Percentiles rank a stretch among this genome's conserved stretches.
Conservation (phyloP, 2,329 filamentous ascomycete species). For the Fusarium neocosmosporiellum region DNA sequence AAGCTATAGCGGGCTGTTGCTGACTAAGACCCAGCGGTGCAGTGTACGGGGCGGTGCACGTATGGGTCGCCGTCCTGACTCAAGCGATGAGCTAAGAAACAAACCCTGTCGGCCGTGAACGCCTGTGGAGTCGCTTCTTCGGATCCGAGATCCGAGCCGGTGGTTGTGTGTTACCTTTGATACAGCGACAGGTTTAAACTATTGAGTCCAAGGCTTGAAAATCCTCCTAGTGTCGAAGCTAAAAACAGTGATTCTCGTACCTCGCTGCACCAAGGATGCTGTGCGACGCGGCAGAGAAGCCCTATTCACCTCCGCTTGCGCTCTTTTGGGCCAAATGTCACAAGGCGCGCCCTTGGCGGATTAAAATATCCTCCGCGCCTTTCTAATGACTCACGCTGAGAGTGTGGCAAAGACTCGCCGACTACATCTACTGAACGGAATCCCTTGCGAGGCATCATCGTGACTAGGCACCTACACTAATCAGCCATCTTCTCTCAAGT, state of each 20-base stretch:
- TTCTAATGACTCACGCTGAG: background rate
- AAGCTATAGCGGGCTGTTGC: no score
- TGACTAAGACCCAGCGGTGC: no score
- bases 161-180: background rate
- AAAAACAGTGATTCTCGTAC: background rate
- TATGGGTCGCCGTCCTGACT: no score
- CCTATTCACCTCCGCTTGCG: background rate
- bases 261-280: background rate
- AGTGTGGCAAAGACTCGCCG: background rate
- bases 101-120: no score
- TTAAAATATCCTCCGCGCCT: background rate
- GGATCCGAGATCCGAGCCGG: background rate
- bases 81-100: background rate
- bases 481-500: background rate
- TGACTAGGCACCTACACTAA: background rate
- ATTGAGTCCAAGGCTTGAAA: background rate
- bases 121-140: background rate
- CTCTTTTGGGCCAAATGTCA: background rate
- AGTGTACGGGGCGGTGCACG: no score
- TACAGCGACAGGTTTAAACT: background rate
- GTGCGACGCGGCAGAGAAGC: background rate
- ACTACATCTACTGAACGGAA: background rate
- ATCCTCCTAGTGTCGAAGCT: background rate
- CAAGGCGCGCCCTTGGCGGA: background rate
- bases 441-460: background rate